Conservation (phyloP, 805 yeast genomes). For the Tetrapisispora pingtungensis region DNA sequence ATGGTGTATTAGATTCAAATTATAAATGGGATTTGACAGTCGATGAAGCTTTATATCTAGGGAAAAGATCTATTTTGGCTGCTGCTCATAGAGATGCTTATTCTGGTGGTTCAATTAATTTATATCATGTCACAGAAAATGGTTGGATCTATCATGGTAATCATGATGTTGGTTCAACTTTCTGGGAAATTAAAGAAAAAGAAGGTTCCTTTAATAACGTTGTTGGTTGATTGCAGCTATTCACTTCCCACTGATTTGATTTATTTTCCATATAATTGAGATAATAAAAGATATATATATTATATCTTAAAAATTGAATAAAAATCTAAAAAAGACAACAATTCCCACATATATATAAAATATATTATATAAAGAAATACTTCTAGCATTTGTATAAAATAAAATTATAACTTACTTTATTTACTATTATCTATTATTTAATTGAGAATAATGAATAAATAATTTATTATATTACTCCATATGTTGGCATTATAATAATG, state of each 20-base stretch:
- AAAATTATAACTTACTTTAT: neutral
- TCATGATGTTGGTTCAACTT: constrained; percentile 78
- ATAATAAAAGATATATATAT: no score
- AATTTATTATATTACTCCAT: no score
- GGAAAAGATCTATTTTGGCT: constrained; percentile 91
- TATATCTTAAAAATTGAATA: no score
- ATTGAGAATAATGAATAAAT: neutral
- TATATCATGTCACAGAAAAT: constrained; percentile 82
- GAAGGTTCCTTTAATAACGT: constrained; percentile 88
- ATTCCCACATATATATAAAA: no score
- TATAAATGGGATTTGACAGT: constrained; percentile 85
- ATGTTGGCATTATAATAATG: no score
- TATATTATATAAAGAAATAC: neutral
- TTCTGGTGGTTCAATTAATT: constrained; percentile 92
- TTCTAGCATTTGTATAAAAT: constrained; percentile 1
- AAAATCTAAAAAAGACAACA: no score
- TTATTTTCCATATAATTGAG: neutral
- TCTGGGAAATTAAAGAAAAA: constrained; percentile 83
- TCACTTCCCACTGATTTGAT: no score
- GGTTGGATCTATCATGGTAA: constrained; percentile 98
- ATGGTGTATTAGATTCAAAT: constrained; percentile 92
- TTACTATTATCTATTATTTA: neutral
- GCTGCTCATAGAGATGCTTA: constrained; percentile 98
- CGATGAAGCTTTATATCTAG: constrained; percentile 89
- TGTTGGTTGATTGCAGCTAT: constrained; percentile 30